A percentile compares a stretch with the other conserved stretches of the same genome.
These are phyloP conservation scores for Rhodomyrtus psidioides DNA, from an alignment of 441 rosid species.

Conservation along the genomic window DNA sequence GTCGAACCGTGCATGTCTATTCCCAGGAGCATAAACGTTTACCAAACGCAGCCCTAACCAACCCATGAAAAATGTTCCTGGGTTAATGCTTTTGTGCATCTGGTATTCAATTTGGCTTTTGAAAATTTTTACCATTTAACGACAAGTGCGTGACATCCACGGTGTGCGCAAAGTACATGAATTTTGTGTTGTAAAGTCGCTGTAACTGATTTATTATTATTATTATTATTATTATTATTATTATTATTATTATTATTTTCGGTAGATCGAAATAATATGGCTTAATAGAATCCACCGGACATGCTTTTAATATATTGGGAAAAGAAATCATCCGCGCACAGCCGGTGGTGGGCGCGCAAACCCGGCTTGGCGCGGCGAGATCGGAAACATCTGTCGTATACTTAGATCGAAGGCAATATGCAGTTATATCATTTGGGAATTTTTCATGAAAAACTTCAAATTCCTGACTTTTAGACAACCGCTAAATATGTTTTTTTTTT, in stretches of 20 bases:
- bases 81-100: neutral
- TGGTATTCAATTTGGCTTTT: neutral
- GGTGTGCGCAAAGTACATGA: accelerated
- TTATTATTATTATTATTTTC: neutral
- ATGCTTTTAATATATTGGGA: neutral
- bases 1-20: too few relatives aligned
- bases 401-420: neutral
- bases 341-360: neutral
- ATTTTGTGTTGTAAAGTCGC: too few relatives aligned
- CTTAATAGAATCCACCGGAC: neutral
- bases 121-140: neutral
- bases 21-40: too few relatives aligned
- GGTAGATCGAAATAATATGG: neutral
- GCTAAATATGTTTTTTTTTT: neutral
- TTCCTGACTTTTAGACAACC: neutral
- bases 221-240: too few relatives aligned
- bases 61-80: too few relatives aligned
- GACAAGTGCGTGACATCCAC: neutral
- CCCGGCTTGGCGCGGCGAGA: accelerated
- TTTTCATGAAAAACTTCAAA: neutral
- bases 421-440: neutral
- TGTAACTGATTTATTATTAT: neutral
- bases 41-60: too few relatives aligned
- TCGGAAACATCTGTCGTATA: neutral
- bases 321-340: neutral